Base-by-base conservation (phyloP, 495 filamentous ascomycete genomes). In the Echria macrotheca region DNA sequence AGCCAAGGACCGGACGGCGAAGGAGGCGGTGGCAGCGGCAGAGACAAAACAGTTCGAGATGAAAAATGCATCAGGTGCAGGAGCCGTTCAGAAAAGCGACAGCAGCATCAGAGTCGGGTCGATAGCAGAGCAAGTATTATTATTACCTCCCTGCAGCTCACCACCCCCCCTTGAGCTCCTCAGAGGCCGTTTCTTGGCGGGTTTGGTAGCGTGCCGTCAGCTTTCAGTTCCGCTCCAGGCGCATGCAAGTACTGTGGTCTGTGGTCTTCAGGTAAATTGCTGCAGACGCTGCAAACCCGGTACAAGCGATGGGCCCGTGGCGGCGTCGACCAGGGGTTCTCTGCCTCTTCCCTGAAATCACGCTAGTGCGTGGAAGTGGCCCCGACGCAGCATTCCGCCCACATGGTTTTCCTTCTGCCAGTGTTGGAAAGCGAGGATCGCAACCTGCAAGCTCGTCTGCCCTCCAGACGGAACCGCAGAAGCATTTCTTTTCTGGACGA, bases 121-220 rank as follows among this genome's bases (percentile, higher is more conserved):
- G 35, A 46, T 45, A 44, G 28, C 28, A 31, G 21, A 44, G 33
- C 40, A 39, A 15, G 49, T 52, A 52, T 52, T 46, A 37, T 52
- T 46, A 37, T 44, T 37, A 42, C 25, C 39, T 26, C 25, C 15
- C 42, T 51, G 47, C 50, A 41, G 46, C 50, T 49, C 43, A 32
- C 55, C n/a, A n/a, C n/a, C n/a, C 18, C 46, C 42, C 47, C 28
- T 19, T 18, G 12, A 39, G 31, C 21, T 36, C 44, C 28, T 36
- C 40, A 22, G 44, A 23, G 37, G 45, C 19, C 35, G 32, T 38
- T 14, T 26, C 49, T 51, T 52, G 49, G 49, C 41, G 39, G 25
- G 22, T 17, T 14, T 48, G 23, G 44, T 15, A 35, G 48, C 46
- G 33, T 48, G 35, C 33, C 23, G 46, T 39, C 24, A 39, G 22